A percentile compares a stretch with the other conserved stretches of the same genome.
These are phyloP conservation scores for Microdochium nivale DNA, from an alignment of 2,329 filamentous ascomycete genomes.

Conservation along the genomic window DNA sequence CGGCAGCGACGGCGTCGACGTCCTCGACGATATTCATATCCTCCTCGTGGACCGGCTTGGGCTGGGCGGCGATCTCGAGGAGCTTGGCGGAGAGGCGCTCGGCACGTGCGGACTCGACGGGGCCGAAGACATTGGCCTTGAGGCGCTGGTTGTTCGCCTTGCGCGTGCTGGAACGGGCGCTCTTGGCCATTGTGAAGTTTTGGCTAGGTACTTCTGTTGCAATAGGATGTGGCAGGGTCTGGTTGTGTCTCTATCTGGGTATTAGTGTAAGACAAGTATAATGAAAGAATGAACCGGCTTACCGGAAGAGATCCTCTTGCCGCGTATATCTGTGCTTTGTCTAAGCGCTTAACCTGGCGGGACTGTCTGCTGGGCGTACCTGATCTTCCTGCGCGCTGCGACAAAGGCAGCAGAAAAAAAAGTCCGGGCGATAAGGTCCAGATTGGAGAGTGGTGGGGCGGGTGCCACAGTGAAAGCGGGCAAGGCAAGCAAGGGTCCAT, in stretches of 20 bases:
- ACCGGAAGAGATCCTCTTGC: too few relatives aligned
- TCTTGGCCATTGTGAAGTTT: constrained; percentile 66
- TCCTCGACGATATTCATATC: constrained; percentile 40
- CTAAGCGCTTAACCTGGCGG: too few relatives aligned
- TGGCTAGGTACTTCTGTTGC: background rate
- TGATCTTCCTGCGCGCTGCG: too few relatives aligned
- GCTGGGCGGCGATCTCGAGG: constrained; percentile 68
- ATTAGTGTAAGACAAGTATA: too few relatives aligned
- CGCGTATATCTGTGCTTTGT: too few relatives aligned
- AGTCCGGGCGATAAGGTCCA: background rate
- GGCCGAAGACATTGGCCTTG: constrained; percentile 75
- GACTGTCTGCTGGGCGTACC: too few relatives aligned
- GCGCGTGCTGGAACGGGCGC: constrained; percentile 65
- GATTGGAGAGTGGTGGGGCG: background rate
- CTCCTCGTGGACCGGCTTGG: constrained; percentile 49
- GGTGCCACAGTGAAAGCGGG: too few relatives aligned
- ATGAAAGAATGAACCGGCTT: too few relatives aligned
- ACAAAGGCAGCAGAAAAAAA: constrained; percentile 9
- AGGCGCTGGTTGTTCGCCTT: constrained; percentile 80
- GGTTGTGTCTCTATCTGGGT: too few relatives aligned
- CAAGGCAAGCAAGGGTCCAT: background rate
- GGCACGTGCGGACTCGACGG: constrained; percentile 68
- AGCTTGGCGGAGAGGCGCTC: constrained; percentile 82
- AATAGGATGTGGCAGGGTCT: too few relatives aligned
- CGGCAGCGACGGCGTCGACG: constrained; percentile 9